Evolutionary conservation across 2,329 filamentous ascomycete genomes (phyloP).

Genomic region (Penicillium brevicompactum): DNA sequence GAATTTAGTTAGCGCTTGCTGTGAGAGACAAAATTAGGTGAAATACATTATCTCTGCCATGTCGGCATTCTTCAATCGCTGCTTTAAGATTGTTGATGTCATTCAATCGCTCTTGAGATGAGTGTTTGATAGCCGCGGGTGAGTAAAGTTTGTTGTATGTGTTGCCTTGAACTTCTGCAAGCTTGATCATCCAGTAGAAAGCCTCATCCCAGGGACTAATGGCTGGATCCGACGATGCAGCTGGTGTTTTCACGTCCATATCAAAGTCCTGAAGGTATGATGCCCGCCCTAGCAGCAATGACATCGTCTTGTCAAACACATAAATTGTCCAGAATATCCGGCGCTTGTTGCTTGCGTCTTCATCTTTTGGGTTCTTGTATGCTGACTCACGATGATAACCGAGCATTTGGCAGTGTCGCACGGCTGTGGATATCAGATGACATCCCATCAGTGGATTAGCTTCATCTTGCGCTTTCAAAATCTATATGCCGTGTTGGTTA

Average conservation of each 20-base stretch:
- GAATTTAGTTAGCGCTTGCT: neutral
- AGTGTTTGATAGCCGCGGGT: constrained; percentile 8
- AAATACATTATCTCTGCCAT: neutral
- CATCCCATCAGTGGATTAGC: constrained; percentile 16
- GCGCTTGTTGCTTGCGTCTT: constrained; percentile 16
- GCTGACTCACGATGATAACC: constrained; percentile 21
- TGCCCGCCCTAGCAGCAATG: constrained; percentile 19
- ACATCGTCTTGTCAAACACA: constrained; percentile 21
- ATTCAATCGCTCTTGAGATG: constrained; percentile 1
- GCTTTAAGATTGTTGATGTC: constrained; percentile 11
- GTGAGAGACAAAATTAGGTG: neutral
- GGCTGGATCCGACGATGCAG: constrained; percentile 4
- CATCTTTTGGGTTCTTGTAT: constrained; percentile 10
- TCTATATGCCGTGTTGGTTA: neutral
- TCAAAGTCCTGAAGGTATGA: constrained; percentile 24
- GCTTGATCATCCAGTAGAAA: constrained; percentile 11
- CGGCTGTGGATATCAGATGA: constrained; percentile 17
- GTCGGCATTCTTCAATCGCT: neutral
- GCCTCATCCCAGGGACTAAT: constrained; percentile 17
- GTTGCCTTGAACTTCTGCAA: constrained; percentile 14
- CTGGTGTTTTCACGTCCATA: constrained; percentile 17
- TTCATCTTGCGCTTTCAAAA: constrained; percentile 24
- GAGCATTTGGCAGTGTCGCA: constrained; percentile 24
- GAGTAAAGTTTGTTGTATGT: constrained; percentile 17
- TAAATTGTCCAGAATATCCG: constrained; percentile 27